These are phyloP conservation scores for Calocera cornea DNA, from an alignment of 768 basidiomycete genomes.

Conservation along the genomic window DNA sequence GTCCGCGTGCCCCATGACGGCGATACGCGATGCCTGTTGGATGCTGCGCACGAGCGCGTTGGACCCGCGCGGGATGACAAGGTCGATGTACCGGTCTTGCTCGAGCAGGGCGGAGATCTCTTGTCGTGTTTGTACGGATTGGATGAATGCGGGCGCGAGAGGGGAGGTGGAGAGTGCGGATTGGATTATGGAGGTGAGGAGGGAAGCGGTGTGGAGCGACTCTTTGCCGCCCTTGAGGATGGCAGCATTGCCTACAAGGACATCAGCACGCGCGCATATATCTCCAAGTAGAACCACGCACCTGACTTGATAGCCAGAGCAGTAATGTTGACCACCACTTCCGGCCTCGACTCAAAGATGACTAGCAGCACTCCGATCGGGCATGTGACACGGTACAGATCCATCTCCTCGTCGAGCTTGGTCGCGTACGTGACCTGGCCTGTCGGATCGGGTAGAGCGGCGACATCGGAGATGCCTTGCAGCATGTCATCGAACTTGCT, in stretches of 20 bases:
- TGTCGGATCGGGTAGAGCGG: conserved; percentile 70
- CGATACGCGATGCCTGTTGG: conserved; percentile 78
- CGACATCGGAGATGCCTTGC: conserved; percentile 78
- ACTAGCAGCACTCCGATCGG: conserved; percentile 93
- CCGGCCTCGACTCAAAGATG: conserved; percentile 93
- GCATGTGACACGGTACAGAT: conserved; percentile 87
- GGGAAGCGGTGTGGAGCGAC: conserved; percentile 61
- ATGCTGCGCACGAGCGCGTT: conserved; percentile 80
- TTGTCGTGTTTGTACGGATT: conserved; percentile 78
- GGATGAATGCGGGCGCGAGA: conserved; percentile 70
- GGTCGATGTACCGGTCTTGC: conserved; percentile 84
- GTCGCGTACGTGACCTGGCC: conserved; percentile 77
- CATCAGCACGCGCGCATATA: conserved; percentile 5
- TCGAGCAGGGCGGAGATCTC: conserved; percentile 79
- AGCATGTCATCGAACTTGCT: conserved; percentile 96
- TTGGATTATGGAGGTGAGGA: conserved; percentile 70
- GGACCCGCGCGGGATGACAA: conserved; percentile 93
- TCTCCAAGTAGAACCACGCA: conserved; percentile 25
- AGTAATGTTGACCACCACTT: conserved; percentile 96
- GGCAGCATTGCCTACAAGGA: conserved; percentile 70
- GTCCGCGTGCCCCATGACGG: conserved; percentile 99
- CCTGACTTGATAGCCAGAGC: conserved; percentile 94
- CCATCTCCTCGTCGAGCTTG: conserved; percentile 73
- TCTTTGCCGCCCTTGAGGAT: conserved; percentile 98
- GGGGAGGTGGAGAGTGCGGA: conserved; percentile 57